phyloP scores from a whole-genome alignment of 2,329 filamentous ascomycete species.

The Microsporum ferrugineum region DNA sequence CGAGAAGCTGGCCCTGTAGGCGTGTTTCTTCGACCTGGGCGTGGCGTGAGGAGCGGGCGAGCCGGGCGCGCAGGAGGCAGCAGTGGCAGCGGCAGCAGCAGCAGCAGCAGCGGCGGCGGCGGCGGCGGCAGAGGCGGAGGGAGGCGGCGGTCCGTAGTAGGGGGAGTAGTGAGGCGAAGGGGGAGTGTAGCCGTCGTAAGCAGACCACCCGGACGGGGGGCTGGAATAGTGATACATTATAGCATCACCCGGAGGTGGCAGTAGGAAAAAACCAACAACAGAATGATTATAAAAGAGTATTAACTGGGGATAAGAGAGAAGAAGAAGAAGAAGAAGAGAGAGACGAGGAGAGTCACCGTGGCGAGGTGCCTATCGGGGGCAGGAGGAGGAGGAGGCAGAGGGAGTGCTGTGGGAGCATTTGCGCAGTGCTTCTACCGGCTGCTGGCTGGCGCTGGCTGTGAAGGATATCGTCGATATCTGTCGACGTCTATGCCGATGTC shows the following conservation, averaged over 20 bases:
- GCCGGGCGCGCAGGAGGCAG: constrained; percentile 24
- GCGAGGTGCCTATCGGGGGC: constrained; percentile 32
- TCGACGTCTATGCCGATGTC: not conserved
- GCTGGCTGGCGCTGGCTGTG: not conserved
- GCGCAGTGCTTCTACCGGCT: constrained; percentile 23
- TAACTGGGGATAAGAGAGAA: constrained; percentile 15
- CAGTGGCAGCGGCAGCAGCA: not conserved
- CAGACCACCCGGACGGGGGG: constrained; percentile 38
- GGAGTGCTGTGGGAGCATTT: constrained; percentile 28
- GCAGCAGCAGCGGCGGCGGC: not conserved
- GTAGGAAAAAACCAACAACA: constrained; percentile 24
- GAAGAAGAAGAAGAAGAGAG: constrained; percentile 3
- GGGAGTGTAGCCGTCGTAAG: constrained; percentile 39
- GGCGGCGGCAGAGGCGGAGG: constrained; percentile 17
- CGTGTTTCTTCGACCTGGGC: constrained; percentile 40
- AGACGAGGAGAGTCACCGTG: constrained; percentile 27
- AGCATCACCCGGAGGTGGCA: constrained; percentile 14
- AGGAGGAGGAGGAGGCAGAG: constrained; percentile 27
- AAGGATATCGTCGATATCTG: not conserved
- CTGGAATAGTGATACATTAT: constrained; percentile 39
- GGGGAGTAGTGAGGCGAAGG: constrained; percentile 41
- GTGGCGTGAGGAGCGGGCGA: constrained; percentile 26
- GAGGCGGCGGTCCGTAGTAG: constrained; percentile 39
- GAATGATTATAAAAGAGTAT: constrained; percentile 35
- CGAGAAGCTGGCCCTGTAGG: constrained; percentile 46